Evolutionary conservation across 257 asterid genomes (phyloP).

Genomic region (Pogostemon cablin): DNA sequence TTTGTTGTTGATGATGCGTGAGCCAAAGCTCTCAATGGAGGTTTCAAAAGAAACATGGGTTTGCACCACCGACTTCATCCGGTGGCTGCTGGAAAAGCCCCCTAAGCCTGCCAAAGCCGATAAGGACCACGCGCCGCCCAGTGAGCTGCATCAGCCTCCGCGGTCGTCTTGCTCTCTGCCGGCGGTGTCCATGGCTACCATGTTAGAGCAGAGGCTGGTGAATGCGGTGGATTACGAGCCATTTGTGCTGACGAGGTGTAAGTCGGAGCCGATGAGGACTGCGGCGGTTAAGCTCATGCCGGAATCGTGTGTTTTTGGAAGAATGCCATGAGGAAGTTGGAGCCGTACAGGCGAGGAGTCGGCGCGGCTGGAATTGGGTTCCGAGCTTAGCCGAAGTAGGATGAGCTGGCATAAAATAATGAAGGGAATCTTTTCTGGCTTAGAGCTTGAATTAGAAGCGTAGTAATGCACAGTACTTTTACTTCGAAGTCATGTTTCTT

Average conservation of each 20-base stretch:
- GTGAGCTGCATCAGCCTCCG: constrained; percentile 47
- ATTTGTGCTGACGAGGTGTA: constrained; percentile 83
- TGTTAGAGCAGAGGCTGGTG: constrained; percentile 86
- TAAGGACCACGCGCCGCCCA: constrained; percentile 17
- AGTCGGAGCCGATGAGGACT: constrained; percentile 98
- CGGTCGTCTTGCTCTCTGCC: constrained; percentile 79
- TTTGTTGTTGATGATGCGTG: constrained; percentile 92
- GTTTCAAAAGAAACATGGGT: constrained; percentile 99
- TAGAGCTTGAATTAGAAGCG: constrained; percentile 30
- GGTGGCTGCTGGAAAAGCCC: constrained; percentile 80
- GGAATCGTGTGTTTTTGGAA: constrained; percentile 83
- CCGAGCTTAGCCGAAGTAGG: constrained; percentile 46
- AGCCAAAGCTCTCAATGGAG: constrained; percentile 96
- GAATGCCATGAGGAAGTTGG: constrained; percentile 60
- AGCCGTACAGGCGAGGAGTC: constrained; percentile 74
- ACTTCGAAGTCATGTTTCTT: constrained; percentile 36
- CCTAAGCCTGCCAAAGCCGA: constrained; percentile 41
- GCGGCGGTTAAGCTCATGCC: constrained; percentile 94
- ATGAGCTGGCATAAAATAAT: constrained; percentile 41
- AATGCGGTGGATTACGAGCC: constrained; percentile 83
- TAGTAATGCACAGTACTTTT: constrained; percentile 40
- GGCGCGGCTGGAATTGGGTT: constrained; percentile 85
- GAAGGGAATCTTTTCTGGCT: constrained; percentile 34
- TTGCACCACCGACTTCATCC: constrained; percentile 76
- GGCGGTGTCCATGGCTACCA: constrained; percentile 67